Evolutionary conservation across 768 basidiomycete genomes (phyloP).

Genomic region (Guyanaporus albipodus): DNA sequence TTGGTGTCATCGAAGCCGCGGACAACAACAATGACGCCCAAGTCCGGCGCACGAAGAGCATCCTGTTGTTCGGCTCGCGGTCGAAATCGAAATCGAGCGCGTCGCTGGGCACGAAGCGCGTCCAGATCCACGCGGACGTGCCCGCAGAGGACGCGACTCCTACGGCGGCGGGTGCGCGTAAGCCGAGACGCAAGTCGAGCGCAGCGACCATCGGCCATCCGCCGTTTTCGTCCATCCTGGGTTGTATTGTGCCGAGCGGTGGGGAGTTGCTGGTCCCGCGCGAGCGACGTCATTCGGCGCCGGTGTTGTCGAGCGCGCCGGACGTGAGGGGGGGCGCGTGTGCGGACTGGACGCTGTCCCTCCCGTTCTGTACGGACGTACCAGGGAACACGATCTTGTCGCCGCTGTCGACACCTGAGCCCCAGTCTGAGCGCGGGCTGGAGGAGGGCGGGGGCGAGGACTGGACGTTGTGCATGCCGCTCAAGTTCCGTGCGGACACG

Average conservation of each 20-base stretch:
- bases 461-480: slow-evolving; percentile 33
- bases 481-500: slow-evolving; percentile 11
- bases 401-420: neutral
- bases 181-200: slow-evolving; percentile 28
- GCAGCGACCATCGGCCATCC: slow-evolving; percentile 11
- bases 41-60: slow-evolving; percentile 31
- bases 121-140: slow-evolving; percentile 28
- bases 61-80: slow-evolving; percentile 28
- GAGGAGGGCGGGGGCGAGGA: slow-evolving; percentile 21
- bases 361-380: slow-evolving; percentile 27
- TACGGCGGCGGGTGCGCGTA: too few relatives aligned
- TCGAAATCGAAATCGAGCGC: slow-evolving; percentile 22
- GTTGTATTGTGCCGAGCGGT: slow-evolving; percentile 5
- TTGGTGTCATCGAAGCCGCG: slow-evolving; percentile 31
- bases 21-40: slow-evolving; percentile 20
- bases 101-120: slow-evolving; percentile 24
- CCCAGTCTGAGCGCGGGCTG: neutral
- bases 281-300: slow-evolving; percentile 31
- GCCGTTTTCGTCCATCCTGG: neutral
- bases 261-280: slow-evolving; percentile 23
- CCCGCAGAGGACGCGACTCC: slow-evolving; percentile 8
- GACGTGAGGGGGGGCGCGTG: neutral
- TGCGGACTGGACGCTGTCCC: slow-evolving; percentile 30
- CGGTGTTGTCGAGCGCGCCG: slow-evolving; percentile 15
- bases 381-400: slow-evolving; percentile 21